Percentiles rank a stretch among this genome's conserved stretches.
Evolutionary conservation across 352 stramenopile genomes (phyloP).

Genomic region (Paralagenidium karlingii): DNA sequence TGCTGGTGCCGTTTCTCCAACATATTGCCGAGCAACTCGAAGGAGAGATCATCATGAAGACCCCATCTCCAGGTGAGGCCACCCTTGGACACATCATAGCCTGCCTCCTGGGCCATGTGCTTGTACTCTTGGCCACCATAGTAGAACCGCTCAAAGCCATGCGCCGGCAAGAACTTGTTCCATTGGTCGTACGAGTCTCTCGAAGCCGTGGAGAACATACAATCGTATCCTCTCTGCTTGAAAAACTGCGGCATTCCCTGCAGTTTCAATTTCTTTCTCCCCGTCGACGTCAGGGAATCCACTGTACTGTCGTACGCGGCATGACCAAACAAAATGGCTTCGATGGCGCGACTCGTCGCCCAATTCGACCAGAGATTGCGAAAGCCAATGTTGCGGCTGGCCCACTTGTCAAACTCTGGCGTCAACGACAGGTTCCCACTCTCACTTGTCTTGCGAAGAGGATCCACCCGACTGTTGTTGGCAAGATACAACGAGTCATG

Average conservation of each 20-base stretch:
- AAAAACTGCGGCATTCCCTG: conserved; percentile 45
- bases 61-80: conserved; percentile 49
- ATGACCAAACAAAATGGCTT: conserved; percentile 49
- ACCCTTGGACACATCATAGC: too few relatives aligned
- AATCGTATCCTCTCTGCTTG: conserved; percentile 40
- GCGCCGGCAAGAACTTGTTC: conserved; percentile 33
- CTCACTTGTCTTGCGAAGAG: conserved; percentile 14
- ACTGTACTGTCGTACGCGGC: conserved; percentile 45
- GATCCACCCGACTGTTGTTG: too few relatives aligned
- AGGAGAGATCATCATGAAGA: conserved; percentile 36
- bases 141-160: conserved; percentile 69
- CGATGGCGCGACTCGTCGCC: conserved; percentile 50
- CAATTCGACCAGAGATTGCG: conserved; percentile 52
- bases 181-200: conserved; percentile 44
- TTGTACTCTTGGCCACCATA: too few relatives aligned
- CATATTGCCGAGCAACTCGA: conserved; percentile 30
- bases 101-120: conserved; percentile 34
- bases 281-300: conserved; percentile 28
- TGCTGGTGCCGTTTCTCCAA: conserved; percentile 20
- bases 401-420: conserved; percentile 48
- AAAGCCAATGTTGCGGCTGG: conserved; percentile 26
- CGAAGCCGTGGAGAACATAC: conserved; percentile 41
- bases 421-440: conserved; percentile 34
- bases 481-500: conserved; percentile 44
- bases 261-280: conserved; percentile 16